Evolutionary conservation across 148 eudicot genomes (phyloP).

Genomic region (Heliamphora exappendiculata): DNA sequence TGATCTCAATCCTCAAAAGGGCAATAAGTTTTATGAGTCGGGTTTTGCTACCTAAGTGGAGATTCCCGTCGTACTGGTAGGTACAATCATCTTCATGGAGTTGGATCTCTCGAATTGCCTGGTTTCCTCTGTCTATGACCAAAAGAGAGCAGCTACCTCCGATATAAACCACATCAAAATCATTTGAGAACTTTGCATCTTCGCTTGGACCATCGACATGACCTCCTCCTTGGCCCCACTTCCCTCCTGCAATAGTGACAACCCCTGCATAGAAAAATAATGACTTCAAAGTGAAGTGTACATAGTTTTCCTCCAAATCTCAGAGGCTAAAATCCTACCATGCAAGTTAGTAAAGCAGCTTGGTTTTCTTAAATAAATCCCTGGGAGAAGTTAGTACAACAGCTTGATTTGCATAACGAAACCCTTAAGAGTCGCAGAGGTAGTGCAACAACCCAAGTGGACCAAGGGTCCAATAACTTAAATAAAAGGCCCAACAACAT

Average conservation of each 20-base stretch:
- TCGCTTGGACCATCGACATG: slow-evolving; percentile 73
- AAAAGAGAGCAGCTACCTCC: slow-evolving; percentile 67
- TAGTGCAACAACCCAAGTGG: too few species aligned
- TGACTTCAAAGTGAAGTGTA: slow-evolving; percentile 1
- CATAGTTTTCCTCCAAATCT: neutral
- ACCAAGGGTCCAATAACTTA: too few species aligned
- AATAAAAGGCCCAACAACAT: too few species aligned
- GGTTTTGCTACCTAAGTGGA: slow-evolving; percentile 55
- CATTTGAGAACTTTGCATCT: slow-evolving; percentile 68
- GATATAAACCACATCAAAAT: slow-evolving; percentile 63
- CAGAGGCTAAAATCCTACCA: neutral
- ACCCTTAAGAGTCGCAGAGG: neutral
- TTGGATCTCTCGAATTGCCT: slow-evolving; percentile 77
- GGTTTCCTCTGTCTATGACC: slow-evolving; percentile 79
- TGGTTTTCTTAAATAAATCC: too few species aligned
- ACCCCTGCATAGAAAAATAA: slow-evolving; percentile 45
- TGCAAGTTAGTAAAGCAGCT: neutral
- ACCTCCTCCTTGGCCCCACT: slow-evolving; percentile 48
- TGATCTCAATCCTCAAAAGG: neutral
- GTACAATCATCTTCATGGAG: slow-evolving; percentile 70
- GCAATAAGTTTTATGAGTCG: neutral
- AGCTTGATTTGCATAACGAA: too few species aligned
- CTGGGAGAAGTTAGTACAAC: too few species aligned
- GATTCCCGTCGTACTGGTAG: slow-evolving; percentile 36
- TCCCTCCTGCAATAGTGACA: slow-evolving; percentile 87